These are phyloP conservation scores for Hypholoma sublateritium DNA, from an alignment of 768 basidiomycete species.

Conservation along the genomic window DNA sequence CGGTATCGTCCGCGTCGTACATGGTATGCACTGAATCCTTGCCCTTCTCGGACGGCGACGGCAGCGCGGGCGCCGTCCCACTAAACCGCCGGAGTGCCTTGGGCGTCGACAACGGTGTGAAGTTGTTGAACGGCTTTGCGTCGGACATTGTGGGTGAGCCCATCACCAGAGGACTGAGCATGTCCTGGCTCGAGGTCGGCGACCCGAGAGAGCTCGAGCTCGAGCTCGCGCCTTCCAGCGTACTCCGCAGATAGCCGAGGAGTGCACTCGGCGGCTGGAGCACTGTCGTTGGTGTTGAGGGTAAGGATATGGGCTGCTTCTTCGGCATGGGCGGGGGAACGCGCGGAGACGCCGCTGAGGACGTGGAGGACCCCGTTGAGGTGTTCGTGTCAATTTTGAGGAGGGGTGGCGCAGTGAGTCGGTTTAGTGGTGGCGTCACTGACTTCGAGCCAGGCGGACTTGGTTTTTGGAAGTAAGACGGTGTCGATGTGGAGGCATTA, in stretches of 20 bases:
- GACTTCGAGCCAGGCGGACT: slow-evolving; percentile 16
- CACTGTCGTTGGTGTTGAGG: slow-evolving; percentile 40
- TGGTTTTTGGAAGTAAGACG: slow-evolving; percentile 16
- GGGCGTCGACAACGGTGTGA: slow-evolving; percentile 24
- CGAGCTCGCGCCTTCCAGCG: slow-evolving; percentile 19
- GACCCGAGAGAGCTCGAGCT: slow-evolving; percentile 1
- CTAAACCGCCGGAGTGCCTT: slow-evolving; percentile 14
- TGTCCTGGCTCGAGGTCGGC: slow-evolving; percentile 27
- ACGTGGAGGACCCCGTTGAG: slow-evolving; percentile 15
- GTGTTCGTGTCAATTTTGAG: slow-evolving; percentile 36
- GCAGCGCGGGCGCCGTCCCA: slow-evolving; percentile 3
- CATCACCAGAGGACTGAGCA: slow-evolving; percentile 44
- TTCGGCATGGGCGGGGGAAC: slow-evolving; percentile 39
- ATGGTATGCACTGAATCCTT: slow-evolving; percentile 30
- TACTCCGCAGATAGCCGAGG: slow-evolving; percentile 30
- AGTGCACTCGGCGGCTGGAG: slow-evolving; percentile 30
- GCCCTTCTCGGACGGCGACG: slow-evolving; percentile 18
- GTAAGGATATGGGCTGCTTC: slow-evolving; percentile 45
- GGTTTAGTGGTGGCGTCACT: slow-evolving; percentile 15
- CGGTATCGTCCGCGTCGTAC: slow-evolving; percentile 30
- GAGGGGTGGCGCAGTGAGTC: slow-evolving; percentile 26
- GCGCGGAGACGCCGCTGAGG: slow-evolving; percentile 25
- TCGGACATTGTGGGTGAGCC: slow-evolving; percentile 30
- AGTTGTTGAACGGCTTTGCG: slow-evolving; percentile 27
- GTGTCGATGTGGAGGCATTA: slow-evolving; percentile 2